A percentile compares a stretch with the other conserved stretches of the same genome.
phyloP scores from a whole-genome alignment of 2,329 filamentous ascomycete genomes.

The Pseudocercospora fuligena region DNA sequence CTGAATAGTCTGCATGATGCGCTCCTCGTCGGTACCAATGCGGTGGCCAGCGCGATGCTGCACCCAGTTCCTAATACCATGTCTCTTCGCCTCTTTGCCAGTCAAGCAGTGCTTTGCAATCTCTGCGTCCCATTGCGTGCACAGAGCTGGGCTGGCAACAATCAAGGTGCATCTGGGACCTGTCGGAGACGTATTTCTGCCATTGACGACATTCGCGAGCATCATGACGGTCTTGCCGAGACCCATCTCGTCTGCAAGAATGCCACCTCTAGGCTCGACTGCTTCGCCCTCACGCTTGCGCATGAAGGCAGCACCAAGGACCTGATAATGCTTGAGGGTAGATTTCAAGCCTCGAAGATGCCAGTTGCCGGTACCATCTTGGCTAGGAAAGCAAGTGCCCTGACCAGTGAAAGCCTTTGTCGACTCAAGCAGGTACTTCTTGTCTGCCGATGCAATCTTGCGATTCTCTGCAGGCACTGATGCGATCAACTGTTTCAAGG shows the following conservation, averaged over 20 bases:
- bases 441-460: conserved; percentile 43
- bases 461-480: conserved; percentile 45
- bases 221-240: conserved; percentile 89
- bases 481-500: conserved; percentile 48
- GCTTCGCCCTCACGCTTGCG: conserved; percentile 52
- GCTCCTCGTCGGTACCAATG: conserved; percentile 11
- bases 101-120: conserved; percentile 33
- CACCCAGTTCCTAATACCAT: conserved; percentile 31
- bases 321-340: conserved; percentile 55
- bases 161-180: conserved; percentile 47
- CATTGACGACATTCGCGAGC: conserved; percentile 53
- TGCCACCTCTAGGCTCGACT: conserved; percentile 63
- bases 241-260: conserved; percentile 98
- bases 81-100: conserved; percentile 23
- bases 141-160: conserved; percentile 46
- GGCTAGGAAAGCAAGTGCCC: conserved; percentile 38
- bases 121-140: conserved; percentile 47
- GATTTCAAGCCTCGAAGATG: conserved; percentile 55
- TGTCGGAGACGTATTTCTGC: conserved; percentile 29
- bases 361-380: conserved; percentile 45
- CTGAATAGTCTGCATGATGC: conserved; percentile 20
- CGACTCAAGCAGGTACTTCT: conserved; percentile 44
- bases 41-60: conserved; percentile 25
- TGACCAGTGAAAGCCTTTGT: conserved; percentile 48
- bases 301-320: conserved; percentile 62